Conservation (phyloP, 2,329 filamentous ascomycete genomes). For the Chaetomium sp. region DNA sequence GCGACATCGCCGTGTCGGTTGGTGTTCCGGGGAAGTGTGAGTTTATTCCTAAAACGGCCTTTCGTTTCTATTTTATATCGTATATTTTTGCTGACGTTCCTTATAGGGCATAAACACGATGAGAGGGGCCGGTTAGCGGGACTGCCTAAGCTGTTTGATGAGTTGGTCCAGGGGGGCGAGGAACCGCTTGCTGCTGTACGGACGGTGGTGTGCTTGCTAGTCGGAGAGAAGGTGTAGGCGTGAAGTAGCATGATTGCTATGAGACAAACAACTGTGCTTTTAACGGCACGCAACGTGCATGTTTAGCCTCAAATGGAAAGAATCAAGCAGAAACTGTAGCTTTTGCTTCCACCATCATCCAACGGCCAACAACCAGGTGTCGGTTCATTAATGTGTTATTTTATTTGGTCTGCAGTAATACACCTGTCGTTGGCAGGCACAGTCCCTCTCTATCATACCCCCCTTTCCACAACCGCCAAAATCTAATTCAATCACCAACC, state of each 20-base stretch:
- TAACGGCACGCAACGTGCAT: no score
- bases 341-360: no score
- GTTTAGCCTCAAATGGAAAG: no score
- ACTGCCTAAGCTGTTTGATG: conserved; percentile 55
- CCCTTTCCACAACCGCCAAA: no score
- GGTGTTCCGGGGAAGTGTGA: conserved; percentile 58
- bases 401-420: no score
- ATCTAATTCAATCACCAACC: no score
- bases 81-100: conserved; percentile 8
- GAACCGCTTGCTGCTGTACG: conserved; percentile 51
- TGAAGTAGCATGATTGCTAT: background rate
- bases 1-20: conserved; percentile 46
- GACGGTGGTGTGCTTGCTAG: conserved; percentile 54
- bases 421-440: no score
- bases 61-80: background rate
- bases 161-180: conserved; percentile 49
- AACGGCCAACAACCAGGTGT: no score
- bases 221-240: conserved; percentile 31
- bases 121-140: conserved; percentile 47
- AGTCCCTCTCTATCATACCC: background rate
- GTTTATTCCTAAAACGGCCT: conserved; percentile 27
- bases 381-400: no score
- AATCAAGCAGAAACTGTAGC: no score
- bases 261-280: no score
- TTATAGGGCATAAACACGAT: conserved; percentile 54